Evolutionary conservation across 2,329 filamentous ascomycete species (phyloP).

Genomic region (Cladophialophora immunda): DNA sequence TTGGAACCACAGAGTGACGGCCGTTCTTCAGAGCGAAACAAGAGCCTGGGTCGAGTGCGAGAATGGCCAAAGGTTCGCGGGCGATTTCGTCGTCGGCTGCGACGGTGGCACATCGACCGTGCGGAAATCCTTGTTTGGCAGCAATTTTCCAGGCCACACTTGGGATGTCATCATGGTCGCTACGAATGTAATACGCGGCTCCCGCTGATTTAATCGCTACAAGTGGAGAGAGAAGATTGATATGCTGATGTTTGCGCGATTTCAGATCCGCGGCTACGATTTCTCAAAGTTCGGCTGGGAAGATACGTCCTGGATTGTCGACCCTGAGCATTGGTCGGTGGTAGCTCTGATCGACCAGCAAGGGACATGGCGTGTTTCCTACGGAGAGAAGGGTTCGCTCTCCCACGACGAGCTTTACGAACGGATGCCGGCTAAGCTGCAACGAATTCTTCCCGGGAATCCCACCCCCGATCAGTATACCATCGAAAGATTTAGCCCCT

Average conservation of each 20-base stretch:
- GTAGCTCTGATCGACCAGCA: conserved; percentile 63
- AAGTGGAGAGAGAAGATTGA: not conserved
- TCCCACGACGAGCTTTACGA: conserved; percentile 61
- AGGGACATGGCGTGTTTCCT: conserved; percentile 69
- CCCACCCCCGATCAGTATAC: conserved; percentile 67
- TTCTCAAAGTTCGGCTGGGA: conserved; percentile 29
- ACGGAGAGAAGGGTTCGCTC: conserved; percentile 65
- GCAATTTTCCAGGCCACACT: conserved; percentile 25
- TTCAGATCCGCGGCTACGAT: conserved; percentile 10
- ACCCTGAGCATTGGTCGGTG: conserved; percentile 71
- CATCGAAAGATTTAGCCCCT: conserved; percentile 65
- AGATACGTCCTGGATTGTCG: conserved; percentile 61
- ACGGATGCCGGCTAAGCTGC: conserved; percentile 64
- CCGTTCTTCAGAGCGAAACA: conserved; percentile 14
- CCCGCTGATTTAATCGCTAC: not conserved
- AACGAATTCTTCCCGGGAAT: conserved; percentile 65
- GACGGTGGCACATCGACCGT: conserved; percentile 53
- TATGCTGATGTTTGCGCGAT: not conserved
- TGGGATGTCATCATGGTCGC: conserved; percentile 24
- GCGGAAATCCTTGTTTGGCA: conserved; percentile 43
- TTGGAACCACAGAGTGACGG: conserved; percentile 53
- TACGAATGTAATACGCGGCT: conserved; percentile 23
- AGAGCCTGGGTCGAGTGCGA: conserved; percentile 9
- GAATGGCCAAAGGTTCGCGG: conserved; percentile 34
- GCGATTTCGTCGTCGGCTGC: conserved; percentile 53